Evolutionary conservation across 2,329 filamentous ascomycete genomes (phyloP), one percentile per base, ranked within the genome.

Genomic region (Fusarium sp.): DNA sequence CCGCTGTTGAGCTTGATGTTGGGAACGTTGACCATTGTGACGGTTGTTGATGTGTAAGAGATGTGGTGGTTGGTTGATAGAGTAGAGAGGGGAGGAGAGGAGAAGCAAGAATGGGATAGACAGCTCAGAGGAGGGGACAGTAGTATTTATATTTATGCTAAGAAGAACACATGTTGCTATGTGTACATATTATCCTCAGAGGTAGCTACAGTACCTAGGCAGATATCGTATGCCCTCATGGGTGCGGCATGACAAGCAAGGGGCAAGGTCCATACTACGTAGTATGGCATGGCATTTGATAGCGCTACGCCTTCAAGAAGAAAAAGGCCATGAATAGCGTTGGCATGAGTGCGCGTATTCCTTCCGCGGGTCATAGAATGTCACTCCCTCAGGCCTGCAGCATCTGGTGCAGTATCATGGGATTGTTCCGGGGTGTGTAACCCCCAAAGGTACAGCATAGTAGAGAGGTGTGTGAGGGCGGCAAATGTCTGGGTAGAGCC

Each of bases 1-100:
- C 90, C 90, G 82, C 86, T 90, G 83, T 85, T 91, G 71, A 92
- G 88, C 84, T 90, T 91, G 81, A 91, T 85, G 67, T 83, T 88
- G 57, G 81, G 80, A 32, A 80, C 74, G 53, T 79, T 73, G 35
- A 71, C 81, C 78, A 84, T 82, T 72, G 75, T 82, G 60, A 68
- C 62, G 72, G 72, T 71, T 46, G 60, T 57, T 63, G 50, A 52
- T 54, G 56, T 49, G 59, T 71, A 47, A 65, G 47, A 50, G 38
- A 38, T 18, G 32, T 54, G 47, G 32, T 52, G 32, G 32, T 52
- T 44, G 30, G 32, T 40, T 43, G 64, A 49, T 52, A 32, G 43
- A 52, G 35, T 66, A 44, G 50, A 46, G 60, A 46, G 46, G 60
- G 35, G 53, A 67, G 43, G 42, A 15, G 23, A 64, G 40, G 37